A percentile compares a stretch with the other conserved stretches of the same genome.
These are phyloP conservation scores for Phytophthora syringae DNA, from an alignment of 352 stramenopile species.

Conservation along the genomic window DNA sequence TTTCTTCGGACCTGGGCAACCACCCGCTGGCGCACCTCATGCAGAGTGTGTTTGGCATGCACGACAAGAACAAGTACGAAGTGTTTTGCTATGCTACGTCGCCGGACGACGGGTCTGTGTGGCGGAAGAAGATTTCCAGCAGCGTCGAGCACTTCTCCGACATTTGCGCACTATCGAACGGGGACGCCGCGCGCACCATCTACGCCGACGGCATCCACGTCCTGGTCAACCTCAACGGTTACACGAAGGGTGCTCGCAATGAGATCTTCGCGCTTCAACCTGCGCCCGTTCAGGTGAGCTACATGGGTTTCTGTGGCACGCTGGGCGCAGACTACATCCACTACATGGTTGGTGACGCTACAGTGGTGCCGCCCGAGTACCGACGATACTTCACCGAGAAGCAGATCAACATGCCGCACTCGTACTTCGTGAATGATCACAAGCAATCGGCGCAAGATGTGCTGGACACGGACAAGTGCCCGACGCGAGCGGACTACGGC, in stretches of 20 bases:
- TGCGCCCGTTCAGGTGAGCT: conserved; percentile 89
- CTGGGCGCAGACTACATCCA: conserved; percentile 93
- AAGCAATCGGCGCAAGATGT: conserved; percentile 86
- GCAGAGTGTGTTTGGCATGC: conserved; percentile 91
- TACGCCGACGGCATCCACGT: conserved; percentile 89
- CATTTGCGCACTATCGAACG: conserved; percentile 68
- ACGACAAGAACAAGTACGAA: conserved; percentile 88
- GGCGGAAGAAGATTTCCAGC: conserved; percentile 79
- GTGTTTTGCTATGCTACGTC: conserved; percentile 92
- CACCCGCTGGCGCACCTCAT: conserved; percentile 93
- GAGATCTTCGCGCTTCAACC: conserved; percentile 94
- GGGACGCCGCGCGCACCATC: conserved; percentile 84
- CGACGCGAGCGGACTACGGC: conserved; percentile 86
- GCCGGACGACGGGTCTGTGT: conserved; percentile 79
- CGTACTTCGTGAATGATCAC: conserved; percentile 95
- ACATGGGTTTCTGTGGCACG: conserved; percentile 92
- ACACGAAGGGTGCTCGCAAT: conserved; percentile 92
- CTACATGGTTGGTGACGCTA: conserved; percentile 92
- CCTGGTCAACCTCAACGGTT: conserved; percentile 94
- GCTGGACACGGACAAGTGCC: conserved; percentile 77
- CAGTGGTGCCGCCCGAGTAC: conserved; percentile 71
- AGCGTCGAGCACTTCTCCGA: conserved; percentile 92
- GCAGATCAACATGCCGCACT: conserved; percentile 92
- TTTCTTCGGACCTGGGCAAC: conserved; percentile 93
- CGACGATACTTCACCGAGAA: conserved; percentile 89